Evolutionary conservation across 2,329 filamentous ascomycete species (phyloP), one percentile per base, ranked within the genome.

Genomic region (Hymenoscyphus albidus): DNA sequence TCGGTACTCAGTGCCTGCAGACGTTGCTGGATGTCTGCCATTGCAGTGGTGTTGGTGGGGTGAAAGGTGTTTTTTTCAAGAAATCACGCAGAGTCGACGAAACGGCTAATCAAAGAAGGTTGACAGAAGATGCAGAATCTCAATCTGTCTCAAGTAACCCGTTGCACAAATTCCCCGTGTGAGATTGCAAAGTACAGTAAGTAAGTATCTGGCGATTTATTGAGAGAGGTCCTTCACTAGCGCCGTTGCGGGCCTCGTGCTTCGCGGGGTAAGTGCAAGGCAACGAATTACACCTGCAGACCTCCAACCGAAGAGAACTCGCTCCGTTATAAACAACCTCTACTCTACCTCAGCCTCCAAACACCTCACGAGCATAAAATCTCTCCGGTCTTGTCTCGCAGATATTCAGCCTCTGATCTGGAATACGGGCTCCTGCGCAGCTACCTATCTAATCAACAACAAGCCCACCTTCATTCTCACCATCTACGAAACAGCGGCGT

Each of bases 1-100:
- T 96, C 89, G 61, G 97, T 93, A 0, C 92, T 93, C 55, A 97
- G 85, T 62, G 83, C 81, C 79, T 97, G 93, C 32, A 97, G 83
- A 74, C 86, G 85, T 67, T 89, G 90, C 76, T 96, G 92, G 68
- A 85, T 78, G 68, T 92, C 88, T 64, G 88, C 84, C 88, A 93
- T 93, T 38, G 38, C 61, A 54, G 64, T 61, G 64, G 39, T 51
- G 44, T 7, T 61, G 64, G 39, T 51, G 44, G 44, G 44, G 44
- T 51, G 44, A 51, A 44, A n/a, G 42, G 5, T n/a, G 42, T 22
- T 22, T 22, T 22, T 22, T 22, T 22, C 22, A 22, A 22, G 22
- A 22, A 22, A 22, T 51, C 44, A 51, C 44, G 44, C 22, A 51
- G 22, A 51, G 9, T 51, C 44, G 7, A n/a, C 10, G 44, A 51